Evolutionary conservation across 768 basidiomycete species (phyloP), one percentile per base, ranked within the genome.

Genomic region (Boletellus ananas): DNA sequence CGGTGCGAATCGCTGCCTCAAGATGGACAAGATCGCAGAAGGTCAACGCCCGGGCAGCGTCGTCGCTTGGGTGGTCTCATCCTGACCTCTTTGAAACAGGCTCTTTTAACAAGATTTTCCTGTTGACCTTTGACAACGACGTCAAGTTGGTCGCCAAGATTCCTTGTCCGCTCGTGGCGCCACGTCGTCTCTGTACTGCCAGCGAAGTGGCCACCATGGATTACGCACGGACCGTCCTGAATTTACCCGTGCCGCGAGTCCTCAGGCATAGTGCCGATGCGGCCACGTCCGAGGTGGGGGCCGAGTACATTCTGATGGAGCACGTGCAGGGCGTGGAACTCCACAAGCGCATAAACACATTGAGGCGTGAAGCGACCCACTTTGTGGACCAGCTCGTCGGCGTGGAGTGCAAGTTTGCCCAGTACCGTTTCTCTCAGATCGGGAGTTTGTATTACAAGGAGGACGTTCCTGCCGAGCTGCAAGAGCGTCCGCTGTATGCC

Each of bases 401-500:
- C 14, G 50, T 68, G 7, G 63, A 65, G 46, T 49, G 47, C 33
- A 49, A 41, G 20, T 55, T 70, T 25, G 25, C 50, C 34, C 43
- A 20, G 12, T 35, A 52, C 31, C 44, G 27, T n/a, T 71, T 72
- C 49, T 57, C 67, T 14, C 61, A 58, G 18, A 60, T 65, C n/a
- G 70, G 69, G 29, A 71, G 68, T 45, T 51, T 72, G 39, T 71
- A 70, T 50, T 72, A 63, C 59, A 68, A 63, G 49, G 55, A 66
- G 21, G 69, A 70, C 40, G 40, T 56, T 29, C 48, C 54, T 10
- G 44, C 21, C 31, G 39, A 53, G 29, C 16, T 48, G 23, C 50
- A 56, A 33, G 33, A 46, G 34, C 47, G 47, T 8, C 47, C 56
- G 34, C 51, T 56, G 21, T 54, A 56, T 21, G 54, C 52, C 12